Evolutionary conservation across 805 yeast genomes (phyloP), one percentile per base, ranked within the genome.

Genomic region (Yamadazyma laniorum): DNA sequence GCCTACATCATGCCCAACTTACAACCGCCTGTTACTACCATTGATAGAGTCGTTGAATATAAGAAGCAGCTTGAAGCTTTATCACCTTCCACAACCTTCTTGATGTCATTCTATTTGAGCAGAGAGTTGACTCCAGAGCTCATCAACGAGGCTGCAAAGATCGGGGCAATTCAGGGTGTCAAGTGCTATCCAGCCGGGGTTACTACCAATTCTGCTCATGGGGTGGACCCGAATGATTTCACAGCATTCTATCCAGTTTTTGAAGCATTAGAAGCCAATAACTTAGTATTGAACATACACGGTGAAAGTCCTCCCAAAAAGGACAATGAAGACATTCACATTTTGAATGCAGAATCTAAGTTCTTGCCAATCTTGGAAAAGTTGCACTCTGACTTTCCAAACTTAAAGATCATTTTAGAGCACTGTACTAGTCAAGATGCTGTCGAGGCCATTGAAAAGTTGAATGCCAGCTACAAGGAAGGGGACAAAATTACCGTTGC

Each of bases 131-230:
- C 96, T 1, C 97, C 98, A 0, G 95, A 86, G 48, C 67, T 88
- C 28, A 82, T 93, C 40, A 79, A 77, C 38, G 75, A 79, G 45
- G 98, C 97, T 25, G 95, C 90, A 6, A 56, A 70, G 39, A 53
- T 63, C 13, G 81, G 81, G 1, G 80, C 79, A 26, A 80, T 91
- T 39, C 72, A 80, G 21, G 99, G 99, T 40, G 87, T 93, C 49
- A 93, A 93, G 61, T 89, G 96, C 59, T 93, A 93, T 60, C 99
- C 99, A 29, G 97, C 98, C 2, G 99, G 99, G 31, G 99, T 93
- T 22, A 93, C 99, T n/a, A 93, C 99, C 27, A 93, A 93, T 66
- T 88, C 96, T 7, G 63, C 76, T 34, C 85, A 82, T 3, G 99
- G 99, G 35, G 96, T 93, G 17, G 93, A 85, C 59, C 95, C 95